Percentiles rank a stretch among this genome's conserved stretches.
Evolutionary conservation across 2,329 filamentous ascomycete genomes (phyloP).

Genomic region (Fusarium sp.): DNA sequence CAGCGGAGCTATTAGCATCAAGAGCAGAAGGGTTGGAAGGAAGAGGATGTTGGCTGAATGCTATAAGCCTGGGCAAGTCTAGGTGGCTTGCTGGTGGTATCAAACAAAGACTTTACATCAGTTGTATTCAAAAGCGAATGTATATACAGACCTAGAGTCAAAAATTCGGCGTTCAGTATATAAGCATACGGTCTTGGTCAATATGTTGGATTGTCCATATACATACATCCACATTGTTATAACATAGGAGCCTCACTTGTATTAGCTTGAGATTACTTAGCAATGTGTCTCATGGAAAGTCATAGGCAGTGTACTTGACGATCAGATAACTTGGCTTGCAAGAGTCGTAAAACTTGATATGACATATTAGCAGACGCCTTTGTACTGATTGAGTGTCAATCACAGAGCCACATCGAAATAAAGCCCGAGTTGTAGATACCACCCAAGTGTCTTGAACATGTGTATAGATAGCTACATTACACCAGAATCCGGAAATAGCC

Average conservation of each 20-base stretch:
- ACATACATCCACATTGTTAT: not conserved
- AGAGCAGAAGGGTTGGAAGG: conserved; percentile 48
- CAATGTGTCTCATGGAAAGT: not conserved
- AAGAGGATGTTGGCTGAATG: conserved; percentile 51
- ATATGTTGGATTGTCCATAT: no score
- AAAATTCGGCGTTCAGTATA: not conserved
- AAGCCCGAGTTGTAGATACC: no score
- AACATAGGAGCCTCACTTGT: not conserved
- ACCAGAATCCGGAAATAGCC: no score
- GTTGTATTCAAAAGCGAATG: not conserved
- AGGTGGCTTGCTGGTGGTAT: not conserved
- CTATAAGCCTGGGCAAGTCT: conserved; percentile 48
- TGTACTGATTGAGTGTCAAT: no score
- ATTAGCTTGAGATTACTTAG: not conserved
- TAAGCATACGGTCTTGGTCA: not conserved
- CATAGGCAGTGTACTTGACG: not conserved
- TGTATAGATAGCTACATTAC: no score
- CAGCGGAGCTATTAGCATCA: conserved; percentile 47
- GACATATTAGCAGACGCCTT: no score
- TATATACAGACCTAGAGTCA: not conserved
- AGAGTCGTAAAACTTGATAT: no score
- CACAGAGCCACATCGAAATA: no score
- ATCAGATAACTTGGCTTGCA: no score
- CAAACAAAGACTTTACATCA: not conserved
- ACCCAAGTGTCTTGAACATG: no score